Base-by-base conservation (phyloP, 75 land plant species). In the Sequoiadendron giganteum region DNA sequence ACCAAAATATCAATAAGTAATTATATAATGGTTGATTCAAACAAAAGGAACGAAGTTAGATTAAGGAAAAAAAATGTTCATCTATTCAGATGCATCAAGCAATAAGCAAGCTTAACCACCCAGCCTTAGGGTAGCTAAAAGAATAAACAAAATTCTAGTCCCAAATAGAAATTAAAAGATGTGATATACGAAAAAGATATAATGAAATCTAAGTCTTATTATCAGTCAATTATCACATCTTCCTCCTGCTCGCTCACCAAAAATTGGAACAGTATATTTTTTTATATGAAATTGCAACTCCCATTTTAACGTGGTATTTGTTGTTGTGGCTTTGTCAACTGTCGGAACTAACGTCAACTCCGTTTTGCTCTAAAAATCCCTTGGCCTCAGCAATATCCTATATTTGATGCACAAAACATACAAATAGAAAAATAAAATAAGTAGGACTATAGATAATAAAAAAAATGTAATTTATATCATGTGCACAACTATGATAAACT, bases 331-430 rank as follows among this genome's bases (percentile, higher is more conserved):
- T 79, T 39, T 39, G 40, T 89, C 45, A 80, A 89, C 78, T 55
- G 82, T 68, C 48, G 43, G 55, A 90, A 30, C 88, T 93, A 32
- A 96, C 93, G 87, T 96, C 98, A 86, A 97, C 92, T 52, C 95
- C 95, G 18, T 88, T 93, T 79, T 87, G n/a, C 90, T 87, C 89
- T 70, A 95, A 79, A 88, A 91, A 97, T 1, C 79, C 91, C 87
- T 92, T 95, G 68, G 99, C 99, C 89, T 96, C 99, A 14, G 61
- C 84, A 61, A 97, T 90, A 83, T 97, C 99, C 99, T 97, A 91
- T 88, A 92, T 79, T 39, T 40, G 45, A 39, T 39, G 28, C 82
- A 39, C 19, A 42, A 18, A 40, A 79, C 18, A 39, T 39, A 39
- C 4, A 79, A 19, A 40, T 3, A 18, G 25, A 79, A 79, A 18